Evolutionary conservation across 768 basidiomycete species (phyloP).

Genomic region (Tricholoma hemisulphureum): DNA sequence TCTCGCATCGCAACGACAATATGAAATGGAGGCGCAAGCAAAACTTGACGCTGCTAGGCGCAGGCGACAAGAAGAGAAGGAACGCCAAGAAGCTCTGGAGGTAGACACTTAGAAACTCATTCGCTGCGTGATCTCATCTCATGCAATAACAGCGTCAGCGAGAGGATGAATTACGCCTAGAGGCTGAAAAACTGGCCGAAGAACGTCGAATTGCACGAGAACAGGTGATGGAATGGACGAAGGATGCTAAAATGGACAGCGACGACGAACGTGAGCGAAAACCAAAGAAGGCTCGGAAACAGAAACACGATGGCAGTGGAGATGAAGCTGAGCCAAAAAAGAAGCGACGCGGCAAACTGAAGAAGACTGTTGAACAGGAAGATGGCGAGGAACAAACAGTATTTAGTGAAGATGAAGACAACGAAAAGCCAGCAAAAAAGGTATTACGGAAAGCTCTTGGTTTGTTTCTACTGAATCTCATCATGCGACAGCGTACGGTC

Average conservation of each 20-base stretch:
- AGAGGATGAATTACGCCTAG: constrained; percentile 60
- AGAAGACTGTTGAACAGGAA: constrained; percentile 53
- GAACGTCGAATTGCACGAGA: constrained; percentile 74
- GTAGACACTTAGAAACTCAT: constrained; percentile 37
- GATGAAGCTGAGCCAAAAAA: constrained; percentile 70
- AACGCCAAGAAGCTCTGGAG: constrained; percentile 62
- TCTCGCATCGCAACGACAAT: constrained; percentile 63
- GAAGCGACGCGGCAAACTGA: constrained; percentile 67
- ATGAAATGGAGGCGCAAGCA: constrained; percentile 69
- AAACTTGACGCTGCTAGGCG: constrained; percentile 75
- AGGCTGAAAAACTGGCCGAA: constrained; percentile 79
- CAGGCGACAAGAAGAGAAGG: constrained; percentile 77
- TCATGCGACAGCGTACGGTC: constrained; percentile 37
- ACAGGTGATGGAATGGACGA: constrained; percentile 76
- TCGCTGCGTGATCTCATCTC: not conserved
- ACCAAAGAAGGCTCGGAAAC: constrained; percentile 52
- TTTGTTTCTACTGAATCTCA: constrained; percentile 16
- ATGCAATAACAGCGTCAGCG: constrained; percentile 47
- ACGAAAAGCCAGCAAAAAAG: constrained; percentile 67
- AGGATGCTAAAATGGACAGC: constrained; percentile 64
- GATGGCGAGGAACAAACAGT: constrained; percentile 62
- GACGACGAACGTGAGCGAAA: constrained; percentile 79
- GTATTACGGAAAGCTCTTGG: constrained; percentile 29
- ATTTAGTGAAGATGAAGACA: constrained; percentile 72
- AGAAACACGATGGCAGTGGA: constrained; percentile 53